Evolutionary conservation across 2,329 filamentous ascomycete species (phyloP).

Genomic region (Fusarium continuum): DNA sequence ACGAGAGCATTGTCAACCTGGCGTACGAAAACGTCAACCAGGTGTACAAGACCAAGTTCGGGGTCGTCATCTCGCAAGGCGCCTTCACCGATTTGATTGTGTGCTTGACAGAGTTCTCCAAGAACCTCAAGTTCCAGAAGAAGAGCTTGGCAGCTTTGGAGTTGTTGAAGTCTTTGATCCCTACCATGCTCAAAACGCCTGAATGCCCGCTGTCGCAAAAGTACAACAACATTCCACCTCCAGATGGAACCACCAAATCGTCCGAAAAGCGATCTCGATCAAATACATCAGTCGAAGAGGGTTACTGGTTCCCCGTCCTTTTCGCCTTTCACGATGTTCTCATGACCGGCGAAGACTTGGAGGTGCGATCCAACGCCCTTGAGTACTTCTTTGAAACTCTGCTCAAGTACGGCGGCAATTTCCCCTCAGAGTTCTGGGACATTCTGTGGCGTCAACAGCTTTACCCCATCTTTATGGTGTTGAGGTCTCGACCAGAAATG

Average conservation of each 20-base stretch:
- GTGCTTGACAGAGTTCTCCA: slow-evolving; percentile 97
- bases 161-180: slow-evolving; percentile 90
- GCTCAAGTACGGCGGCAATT: slow-evolving; percentile 88
- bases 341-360: slow-evolving; percentile 98
- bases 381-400: slow-evolving; percentile 98
- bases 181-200: slow-evolving; percentile 93
- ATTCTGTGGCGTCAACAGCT: slow-evolving; percentile 96
- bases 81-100: slow-evolving; percentile 97
- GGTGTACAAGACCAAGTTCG: slow-evolving; percentile 94
- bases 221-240: slow-evolving; percentile 51
- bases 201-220: slow-evolving; percentile 89
- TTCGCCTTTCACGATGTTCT: slow-evolving; percentile 99
- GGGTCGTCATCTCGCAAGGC: slow-evolving; percentile 93
- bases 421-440: slow-evolving; percentile 96
- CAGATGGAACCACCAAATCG: slow-evolving; percentile 55
- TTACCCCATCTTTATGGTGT: slow-evolving; percentile 97
- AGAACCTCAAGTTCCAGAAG: slow-evolving; percentile 98
- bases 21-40: slow-evolving; percentile 97
- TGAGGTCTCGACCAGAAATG: slow-evolving; percentile 97
- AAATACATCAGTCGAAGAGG: slow-evolving; percentile 91
- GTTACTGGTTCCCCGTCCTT: slow-evolving; percentile 97
- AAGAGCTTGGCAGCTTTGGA: slow-evolving; percentile 97
- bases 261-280: slow-evolving; percentile 66
- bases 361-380: slow-evolving; percentile 89
- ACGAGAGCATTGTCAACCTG: slow-evolving; percentile 95